phyloP scores from a whole-genome alignment of 345 rosid genomes.

The Mangifera indica region DNA sequence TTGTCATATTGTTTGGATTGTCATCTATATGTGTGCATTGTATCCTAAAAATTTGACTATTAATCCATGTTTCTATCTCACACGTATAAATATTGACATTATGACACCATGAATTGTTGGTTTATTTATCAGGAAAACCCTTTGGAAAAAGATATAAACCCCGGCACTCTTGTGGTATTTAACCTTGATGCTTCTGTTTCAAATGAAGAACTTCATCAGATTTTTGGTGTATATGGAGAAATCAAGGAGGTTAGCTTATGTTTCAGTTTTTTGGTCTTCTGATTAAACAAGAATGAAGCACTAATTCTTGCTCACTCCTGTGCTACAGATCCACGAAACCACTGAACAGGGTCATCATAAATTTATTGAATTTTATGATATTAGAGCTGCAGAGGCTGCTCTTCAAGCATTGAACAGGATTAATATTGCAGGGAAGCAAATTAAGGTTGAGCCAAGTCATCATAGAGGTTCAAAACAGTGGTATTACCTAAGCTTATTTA shows the following conservation, averaged over 20 bases:
- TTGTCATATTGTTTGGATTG: not conserved
- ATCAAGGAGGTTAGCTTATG: constrained; percentile 34
- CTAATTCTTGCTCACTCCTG: constrained; percentile 7
- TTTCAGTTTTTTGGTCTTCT: constrained; percentile 5
- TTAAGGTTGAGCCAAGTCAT: constrained; percentile 30
- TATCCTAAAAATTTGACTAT: not conserved
- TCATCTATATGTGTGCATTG: not conserved
- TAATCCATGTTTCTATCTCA: not conserved
- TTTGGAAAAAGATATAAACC: constrained; percentile 37
- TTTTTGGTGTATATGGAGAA: constrained; percentile 39
- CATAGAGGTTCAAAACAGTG: constrained; percentile 23
- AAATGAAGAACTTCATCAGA: constrained; percentile 35
- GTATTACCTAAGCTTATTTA: not conserved
- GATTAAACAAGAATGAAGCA: not conserved
- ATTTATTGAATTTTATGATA: constrained; percentile 40
- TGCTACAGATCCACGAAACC: constrained; percentile 32
- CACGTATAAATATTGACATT: constrained; percentile 3
- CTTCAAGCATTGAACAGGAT: constrained; percentile 33
- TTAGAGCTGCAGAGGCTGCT: constrained; percentile 44
- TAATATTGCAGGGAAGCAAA: constrained; percentile 37
- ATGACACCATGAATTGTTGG: constrained; percentile 8
- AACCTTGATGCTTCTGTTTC: constrained; percentile 40
- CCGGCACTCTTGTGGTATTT: constrained; percentile 35
- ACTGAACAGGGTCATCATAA: constrained; percentile 31
- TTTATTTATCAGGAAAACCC: constrained; percentile 33